Evolutionary conservation across 306 rosid genomes (phyloP).

Genomic region (Ziziphus jujuba): DNA sequence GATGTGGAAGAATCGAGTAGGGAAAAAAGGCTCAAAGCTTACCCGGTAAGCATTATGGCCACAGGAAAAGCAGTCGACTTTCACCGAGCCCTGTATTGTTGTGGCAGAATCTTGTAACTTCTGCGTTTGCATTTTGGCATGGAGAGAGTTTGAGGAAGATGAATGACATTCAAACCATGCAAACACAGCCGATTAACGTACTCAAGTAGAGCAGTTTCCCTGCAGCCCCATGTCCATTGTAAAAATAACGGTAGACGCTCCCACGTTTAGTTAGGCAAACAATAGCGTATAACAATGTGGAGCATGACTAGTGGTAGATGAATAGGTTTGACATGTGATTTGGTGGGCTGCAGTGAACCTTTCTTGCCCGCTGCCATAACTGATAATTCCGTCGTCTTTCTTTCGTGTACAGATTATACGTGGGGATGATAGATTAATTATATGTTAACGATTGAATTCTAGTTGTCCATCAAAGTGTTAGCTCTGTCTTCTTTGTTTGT

Average conservation of each 20-base stretch:
- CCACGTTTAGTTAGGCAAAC: constrained; percentile 37
- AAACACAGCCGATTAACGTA: constrained; percentile 33
- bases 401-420: constrained; percentile 66
- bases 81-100: constrained; percentile 23
- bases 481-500: constrained; percentile 4
- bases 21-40: constrained; percentile 45
- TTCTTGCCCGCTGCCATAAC: constrained; percentile 19
- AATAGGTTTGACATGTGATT: constrained; percentile 55
- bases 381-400: constrained; percentile 34
- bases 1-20: constrained; percentile 69
- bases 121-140: constrained; percentile 23
- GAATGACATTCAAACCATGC: constrained; percentile 25
- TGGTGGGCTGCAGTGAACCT: constrained; percentile 36
- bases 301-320: constrained; percentile 42
- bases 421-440: constrained; percentile 38
- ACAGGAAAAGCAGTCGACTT: constrained; percentile 11
- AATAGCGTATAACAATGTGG: constrained; percentile 28
- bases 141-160: constrained; percentile 29
- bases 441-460: constrained; percentile 38
- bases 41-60: constrained; percentile 27
- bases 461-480: constrained; percentile 18
- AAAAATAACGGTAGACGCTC: constrained; percentile 45
- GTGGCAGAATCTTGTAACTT: constrained; percentile 29
- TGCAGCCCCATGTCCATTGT: constrained; percentile 45
- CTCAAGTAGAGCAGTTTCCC: constrained; percentile 22